phyloP scores from a whole-genome alignment of 2,329 filamentous ascomycete species.

The Colletotrichum neosansevieriae region DNA sequence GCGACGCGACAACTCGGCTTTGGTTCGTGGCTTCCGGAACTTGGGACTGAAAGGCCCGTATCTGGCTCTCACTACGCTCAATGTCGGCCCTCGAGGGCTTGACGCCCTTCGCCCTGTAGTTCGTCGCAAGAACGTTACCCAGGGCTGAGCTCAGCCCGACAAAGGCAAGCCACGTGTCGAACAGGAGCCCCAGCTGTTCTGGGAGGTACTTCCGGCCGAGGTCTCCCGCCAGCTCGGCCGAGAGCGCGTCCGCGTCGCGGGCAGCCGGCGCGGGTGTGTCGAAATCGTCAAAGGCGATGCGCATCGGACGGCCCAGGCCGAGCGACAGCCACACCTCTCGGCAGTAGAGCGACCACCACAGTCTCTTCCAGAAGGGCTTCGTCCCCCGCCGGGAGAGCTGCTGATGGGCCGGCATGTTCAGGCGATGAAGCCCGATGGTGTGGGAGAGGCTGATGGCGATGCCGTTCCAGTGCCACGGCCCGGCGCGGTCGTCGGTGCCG shows the following conservation, averaged over 20 bases:
- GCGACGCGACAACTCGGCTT: conserved; percentile 22
- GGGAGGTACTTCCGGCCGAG: conserved; percentile 25
- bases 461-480: conserved; percentile 61
- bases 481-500: conserved; percentile 54
- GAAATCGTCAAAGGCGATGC: conserved; percentile 28
- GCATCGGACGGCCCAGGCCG: conserved; percentile 34
- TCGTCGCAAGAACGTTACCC: conserved; percentile 13
- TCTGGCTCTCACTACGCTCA: conserved; percentile 22
- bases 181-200: conserved; percentile 7
- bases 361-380: conserved; percentile 30
- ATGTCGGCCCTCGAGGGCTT: conserved; percentile 18
- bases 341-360: conserved; percentile 33
- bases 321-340: conserved; percentile 35
- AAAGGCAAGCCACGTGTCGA: conserved; percentile 15
- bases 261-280: conserved; percentile 27
- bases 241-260: conserved; percentile 21
- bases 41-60: conserved; percentile 12
- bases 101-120: conserved; percentile 13
- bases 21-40: conserved; percentile 12
- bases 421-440: conserved; percentile 56
- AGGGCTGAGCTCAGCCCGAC: conserved; percentile 12
- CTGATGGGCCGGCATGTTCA: conserved; percentile 18
- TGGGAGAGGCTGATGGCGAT: conserved; percentile 57
- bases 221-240: conserved; percentile 8
- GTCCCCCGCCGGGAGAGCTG: neutral